A percentile compares a stretch with the other conserved stretches of the same genome.
These are phyloP conservation scores for Marasmius fiardii DNA, from an alignment of 1,284 basidiomycete genomes.

Conservation along the genomic window DNA sequence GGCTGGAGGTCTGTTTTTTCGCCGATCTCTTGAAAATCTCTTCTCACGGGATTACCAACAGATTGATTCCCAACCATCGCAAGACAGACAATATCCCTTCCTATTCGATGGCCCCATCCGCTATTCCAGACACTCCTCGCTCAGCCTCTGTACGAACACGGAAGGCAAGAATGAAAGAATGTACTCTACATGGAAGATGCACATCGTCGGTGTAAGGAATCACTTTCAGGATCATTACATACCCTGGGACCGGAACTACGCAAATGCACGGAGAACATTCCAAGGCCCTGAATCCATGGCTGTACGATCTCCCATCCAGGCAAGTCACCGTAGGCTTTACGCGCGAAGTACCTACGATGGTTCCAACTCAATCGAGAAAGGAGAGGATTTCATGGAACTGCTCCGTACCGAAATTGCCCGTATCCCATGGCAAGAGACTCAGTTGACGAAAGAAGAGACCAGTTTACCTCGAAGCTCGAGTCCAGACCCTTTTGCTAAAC, in stretches of 20 bases:
- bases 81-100: constrained; percentile 43
- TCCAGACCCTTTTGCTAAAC: constrained; percentile 30
- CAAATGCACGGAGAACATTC: constrained; percentile 71
- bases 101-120: constrained; percentile 69
- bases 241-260: constrained; percentile 63
- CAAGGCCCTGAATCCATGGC: constrained; percentile 54
- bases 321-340: constrained; percentile 71
- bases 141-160: constrained; percentile 57
- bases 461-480: neutral
- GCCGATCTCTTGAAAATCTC: neutral
- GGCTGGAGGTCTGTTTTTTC: constrained; percentile 53
- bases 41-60: constrained; percentile 13
- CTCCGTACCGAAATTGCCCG: constrained; percentile 39
- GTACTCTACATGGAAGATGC: constrained; percentile 81
- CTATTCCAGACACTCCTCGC: constrained; percentile 68
- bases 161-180: constrained; percentile 49
- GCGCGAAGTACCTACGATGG: constrained; percentile 60
- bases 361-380: constrained; percentile 52
- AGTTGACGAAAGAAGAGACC: constrained; percentile 1
- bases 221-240: constrained; percentile 63
- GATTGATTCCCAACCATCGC: constrained; percentile 32
- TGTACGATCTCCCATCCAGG: constrained; percentile 63
- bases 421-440: constrained; percentile 10
- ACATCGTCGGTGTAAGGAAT: constrained; percentile 54
- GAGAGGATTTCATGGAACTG: constrained; percentile 45